phyloP scores from a whole-genome alignment of 257 asterid genomes.

The Gentiana dahurica region DNA sequence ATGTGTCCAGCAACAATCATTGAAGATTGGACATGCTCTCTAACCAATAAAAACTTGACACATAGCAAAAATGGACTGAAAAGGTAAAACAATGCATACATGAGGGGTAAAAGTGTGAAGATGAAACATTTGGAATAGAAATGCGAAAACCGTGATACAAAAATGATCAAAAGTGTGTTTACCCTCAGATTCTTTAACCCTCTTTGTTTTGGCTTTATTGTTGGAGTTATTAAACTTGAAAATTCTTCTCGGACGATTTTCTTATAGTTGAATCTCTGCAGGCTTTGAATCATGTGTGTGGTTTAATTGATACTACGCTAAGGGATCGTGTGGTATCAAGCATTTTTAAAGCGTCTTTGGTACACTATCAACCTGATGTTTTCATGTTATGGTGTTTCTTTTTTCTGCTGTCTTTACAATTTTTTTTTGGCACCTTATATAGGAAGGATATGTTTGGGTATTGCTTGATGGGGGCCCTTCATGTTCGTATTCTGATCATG shows the following conservation, averaged over 20 bases:
- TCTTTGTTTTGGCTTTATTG: not conserved
- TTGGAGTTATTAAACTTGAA: not conserved
- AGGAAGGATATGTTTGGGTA: slow-evolving; percentile 96
- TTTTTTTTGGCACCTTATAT: slow-evolving; percentile 15
- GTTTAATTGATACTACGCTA: slow-evolving; percentile 62
- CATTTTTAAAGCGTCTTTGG: slow-evolving; percentile 79
- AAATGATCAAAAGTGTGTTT: not conserved
- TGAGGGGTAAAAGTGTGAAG: too few relatives aligned
- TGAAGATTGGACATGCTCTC: too few relatives aligned
- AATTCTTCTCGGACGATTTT: not conserved
- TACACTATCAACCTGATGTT: slow-evolving; percentile 22
- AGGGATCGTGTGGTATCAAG: slow-evolving; percentile 76
- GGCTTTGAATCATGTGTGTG: slow-evolving; percentile 71
- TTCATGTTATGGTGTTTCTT: slow-evolving; percentile 8
- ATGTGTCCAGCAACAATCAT: too few relatives aligned
- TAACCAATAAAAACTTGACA: too few relatives aligned
- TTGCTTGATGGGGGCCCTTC: slow-evolving; percentile 97
- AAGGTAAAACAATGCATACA: too few relatives aligned
- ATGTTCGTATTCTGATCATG: slow-evolving; percentile 75
- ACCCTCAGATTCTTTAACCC: not conserved
- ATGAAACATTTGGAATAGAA: too few relatives aligned
- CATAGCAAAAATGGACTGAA: too few relatives aligned
- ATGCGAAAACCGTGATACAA: too few relatives aligned
- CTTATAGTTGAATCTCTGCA: slow-evolving; percentile 27
- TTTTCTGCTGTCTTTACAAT: slow-evolving; percentile 13